Conservation (phyloP, 495 filamentous ascomycete species). For the Xylaria telfairii region DNA sequence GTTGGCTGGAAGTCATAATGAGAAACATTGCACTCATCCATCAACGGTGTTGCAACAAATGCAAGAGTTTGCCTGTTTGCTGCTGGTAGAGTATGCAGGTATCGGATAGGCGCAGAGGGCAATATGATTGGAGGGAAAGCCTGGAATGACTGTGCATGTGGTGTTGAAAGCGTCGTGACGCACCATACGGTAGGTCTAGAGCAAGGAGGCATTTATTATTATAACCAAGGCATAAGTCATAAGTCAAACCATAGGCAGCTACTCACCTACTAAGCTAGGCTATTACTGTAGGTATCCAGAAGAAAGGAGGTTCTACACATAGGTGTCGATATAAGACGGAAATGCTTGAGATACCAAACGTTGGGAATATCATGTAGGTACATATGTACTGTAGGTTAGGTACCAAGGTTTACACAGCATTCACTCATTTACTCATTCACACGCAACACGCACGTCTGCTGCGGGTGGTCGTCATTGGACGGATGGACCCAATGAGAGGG, state of each 20-base stretch:
- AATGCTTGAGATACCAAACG: too few species aligned
- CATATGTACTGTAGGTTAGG: too few species aligned
- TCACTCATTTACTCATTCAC: neutral
- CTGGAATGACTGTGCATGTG: neutral
- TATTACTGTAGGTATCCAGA: too few species aligned
- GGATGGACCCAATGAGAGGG: constrained; percentile 10
- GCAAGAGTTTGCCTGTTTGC: neutral
- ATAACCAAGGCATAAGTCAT: too few species aligned
- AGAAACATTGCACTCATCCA: neutral
- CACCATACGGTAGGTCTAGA: neutral
- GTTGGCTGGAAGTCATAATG: neutral
- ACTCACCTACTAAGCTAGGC: too few species aligned
- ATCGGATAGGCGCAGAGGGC: neutral
- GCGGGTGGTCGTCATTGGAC: constrained; percentile 19
- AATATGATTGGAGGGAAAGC: neutral
- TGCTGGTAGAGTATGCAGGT: neutral
- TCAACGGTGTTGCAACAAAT: neutral
- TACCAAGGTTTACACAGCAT: neutral
- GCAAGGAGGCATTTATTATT: neutral
- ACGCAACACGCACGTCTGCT: neutral
- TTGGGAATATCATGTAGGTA: too few species aligned
- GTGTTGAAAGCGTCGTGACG: neutral
- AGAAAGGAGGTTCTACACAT: neutral
- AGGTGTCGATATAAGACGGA: too few species aligned
- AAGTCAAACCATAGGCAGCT: too few species aligned